These are phyloP conservation scores for Ceratocystis cubensis DNA, from an alignment of 2,329 filamentous ascomycete species.

Conservation along the genomic window DNA sequence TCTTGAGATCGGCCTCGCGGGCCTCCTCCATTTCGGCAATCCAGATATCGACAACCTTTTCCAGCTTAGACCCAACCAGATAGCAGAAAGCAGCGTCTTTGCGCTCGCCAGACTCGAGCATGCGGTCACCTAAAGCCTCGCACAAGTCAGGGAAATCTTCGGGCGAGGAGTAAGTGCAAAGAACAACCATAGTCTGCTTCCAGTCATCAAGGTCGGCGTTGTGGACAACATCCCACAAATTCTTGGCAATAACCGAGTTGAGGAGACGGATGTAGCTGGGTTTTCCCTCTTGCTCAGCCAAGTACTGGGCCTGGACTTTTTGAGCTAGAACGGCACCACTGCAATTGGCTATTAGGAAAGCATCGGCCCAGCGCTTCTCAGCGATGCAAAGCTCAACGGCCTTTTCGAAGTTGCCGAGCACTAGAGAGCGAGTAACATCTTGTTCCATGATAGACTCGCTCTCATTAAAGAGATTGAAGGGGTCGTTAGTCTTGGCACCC, in stretches of 20 bases:
- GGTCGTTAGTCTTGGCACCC: slow-evolving; percentile 83
- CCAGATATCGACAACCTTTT: slow-evolving; percentile 96
- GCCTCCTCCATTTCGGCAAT: slow-evolving; percentile 75
- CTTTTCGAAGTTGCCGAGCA: slow-evolving; percentile 81
- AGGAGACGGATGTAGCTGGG: slow-evolving; percentile 88
- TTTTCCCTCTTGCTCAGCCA: slow-evolving; percentile 66
- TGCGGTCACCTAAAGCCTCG: slow-evolving; percentile 82
- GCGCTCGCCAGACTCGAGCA: slow-evolving; percentile 62
- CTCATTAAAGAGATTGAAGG: slow-evolving; percentile 79
- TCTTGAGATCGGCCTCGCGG: slow-evolving; percentile 61
- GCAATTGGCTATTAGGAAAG: slow-evolving; percentile 95
- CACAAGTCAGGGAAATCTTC: slow-evolving; percentile 89
- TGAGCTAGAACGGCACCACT: slow-evolving; percentile 87
- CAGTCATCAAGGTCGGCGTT: slow-evolving; percentile 87
- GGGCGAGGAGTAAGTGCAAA: slow-evolving; percentile 90
- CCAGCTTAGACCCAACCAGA: slow-evolving; percentile 85
- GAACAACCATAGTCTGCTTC: slow-evolving; percentile 92
- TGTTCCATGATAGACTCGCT: slow-evolving; percentile 76
- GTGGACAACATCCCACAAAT: slow-evolving; percentile 95
- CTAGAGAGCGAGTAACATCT: slow-evolving; percentile 71
- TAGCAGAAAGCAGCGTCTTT: slow-evolving; percentile 97
- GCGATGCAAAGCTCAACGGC: slow-evolving; percentile 80
- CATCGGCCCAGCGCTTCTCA: slow-evolving; percentile 84
- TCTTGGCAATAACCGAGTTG: slow-evolving; percentile 86
- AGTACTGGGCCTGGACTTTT: slow-evolving; percentile 84